These are phyloP conservation scores for Amesomyces nigricolor DNA, from an alignment of 2,329 filamentous ascomycete genomes.

Conservation along the genomic window DNA sequence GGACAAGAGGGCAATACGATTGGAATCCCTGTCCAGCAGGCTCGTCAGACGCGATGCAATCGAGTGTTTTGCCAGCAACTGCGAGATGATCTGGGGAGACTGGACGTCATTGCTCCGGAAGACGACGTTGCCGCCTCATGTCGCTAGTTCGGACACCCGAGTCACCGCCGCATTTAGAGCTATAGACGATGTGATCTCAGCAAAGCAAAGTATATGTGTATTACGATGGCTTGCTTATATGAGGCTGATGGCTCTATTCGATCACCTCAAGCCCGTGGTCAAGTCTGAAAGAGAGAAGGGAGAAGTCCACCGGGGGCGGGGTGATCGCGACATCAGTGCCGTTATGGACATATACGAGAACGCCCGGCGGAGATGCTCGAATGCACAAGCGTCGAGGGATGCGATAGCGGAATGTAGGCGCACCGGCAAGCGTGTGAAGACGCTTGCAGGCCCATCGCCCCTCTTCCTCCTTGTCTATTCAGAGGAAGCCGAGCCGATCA, in stretches of 20 bases:
- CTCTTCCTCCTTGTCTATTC: conserved; percentile 7
- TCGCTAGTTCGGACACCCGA: conserved; percentile 12
- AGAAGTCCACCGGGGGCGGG: conserved; percentile 7
- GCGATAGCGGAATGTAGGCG: not conserved
- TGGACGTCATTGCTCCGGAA: conserved; percentile 12
- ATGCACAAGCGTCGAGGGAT: conserved; percentile 1
- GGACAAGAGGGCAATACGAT: conserved; percentile 8
- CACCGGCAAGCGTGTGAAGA: not conserved
- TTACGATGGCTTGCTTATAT: conserved; percentile 11
- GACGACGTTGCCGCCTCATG: conserved; percentile 7
- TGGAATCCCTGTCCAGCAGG: conserved; percentile 11
- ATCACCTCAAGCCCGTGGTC: conserved; percentile 8
- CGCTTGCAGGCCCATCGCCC: conserved; percentile 7
- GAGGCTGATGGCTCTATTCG: conserved; percentile 6
- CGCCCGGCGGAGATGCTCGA: conserved; percentile 2
- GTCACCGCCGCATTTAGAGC: conserved; percentile 13
- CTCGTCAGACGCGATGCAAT: conserved; percentile 10
- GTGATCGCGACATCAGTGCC: conserved; percentile 10
- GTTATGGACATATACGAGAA: conserved; percentile 12
- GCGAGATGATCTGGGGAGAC: conserved; percentile 10
- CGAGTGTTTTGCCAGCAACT: conserved; percentile 8
- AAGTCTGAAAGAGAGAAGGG: conserved; percentile 11
- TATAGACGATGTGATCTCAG: conserved; percentile 9
- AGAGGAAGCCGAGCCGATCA: not conserved
- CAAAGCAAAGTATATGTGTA: conserved; percentile 5